Evolutionary conservation across 2,329 filamentous ascomycete genomes (phyloP), one percentile per base, ranked within the genome.

Genomic region (Xylaria sp.): DNA sequence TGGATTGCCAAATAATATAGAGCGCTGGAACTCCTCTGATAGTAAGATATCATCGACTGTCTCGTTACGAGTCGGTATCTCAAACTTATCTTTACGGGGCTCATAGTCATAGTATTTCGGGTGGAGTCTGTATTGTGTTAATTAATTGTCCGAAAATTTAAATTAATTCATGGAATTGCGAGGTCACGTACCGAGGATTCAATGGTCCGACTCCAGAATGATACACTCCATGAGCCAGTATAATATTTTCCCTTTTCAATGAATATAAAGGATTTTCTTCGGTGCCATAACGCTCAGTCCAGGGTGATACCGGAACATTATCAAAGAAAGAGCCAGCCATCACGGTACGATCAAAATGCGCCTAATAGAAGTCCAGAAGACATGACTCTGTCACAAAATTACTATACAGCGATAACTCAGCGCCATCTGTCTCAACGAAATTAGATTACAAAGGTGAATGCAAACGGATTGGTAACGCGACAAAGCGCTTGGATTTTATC

Each of bases 11-110:
- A 6, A 6, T 2, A 53, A 44, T 13, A 10, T 1, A 17, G 6
- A 6, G 7, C 62, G 44, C 33, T 58, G 46, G 36, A 17, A 53
- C 9, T 65, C 54, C 46, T 65, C 62, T 11, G 44, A 20, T 10
- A 26, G 7, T 3, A 65, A 28, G 17, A 46, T 15, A 15, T 59
- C 26, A n/a, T 65, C 63, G 56, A 65, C 10, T 46, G 38, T 46
- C 23, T 59, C 17, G 28, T 26, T 1, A 15, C 3, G 36, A 15
- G 3, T 6, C n/a, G 63, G 54, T 23, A n/a, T n/a, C 7, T 6
- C 5, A 46, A 65, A 65, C 7, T 59, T 36, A 46, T 59, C 46
- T 38, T 4, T 7, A 2, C 6, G 2, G 23, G 63, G 56, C 6
- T 36, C 7, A 2, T 7, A 13, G 46, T 59, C 54, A 9, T 65